Evolutionary conservation across 495 filamentous ascomycete genomes (phyloP), one percentile per base, ranked within the genome.

Genomic region (Podospora fimiseda): DNA sequence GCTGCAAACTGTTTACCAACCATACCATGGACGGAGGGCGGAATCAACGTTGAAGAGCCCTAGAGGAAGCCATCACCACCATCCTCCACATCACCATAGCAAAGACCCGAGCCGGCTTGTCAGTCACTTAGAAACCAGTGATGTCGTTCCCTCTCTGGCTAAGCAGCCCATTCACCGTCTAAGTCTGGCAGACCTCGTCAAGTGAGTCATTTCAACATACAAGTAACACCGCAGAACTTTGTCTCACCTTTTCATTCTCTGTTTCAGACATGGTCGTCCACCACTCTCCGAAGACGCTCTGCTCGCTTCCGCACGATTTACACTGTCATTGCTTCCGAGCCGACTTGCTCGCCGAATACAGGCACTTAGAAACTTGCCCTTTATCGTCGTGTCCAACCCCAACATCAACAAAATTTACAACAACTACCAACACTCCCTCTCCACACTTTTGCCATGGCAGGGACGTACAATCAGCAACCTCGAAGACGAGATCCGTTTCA

Each of bases 321-420:
- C 93, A 27, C 86, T 96, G 45, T 89, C 87, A 40, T 83, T 96
- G 36, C 84, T 96, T 27, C 93, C 93, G 14, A 85, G 91, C 50
- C 88, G 93, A n/a, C 81, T 98, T 14, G 94, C 93, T 2, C 90
- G 93, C 61, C 89, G 93, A 36, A 93, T 97, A 43, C 86, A 95
- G 68, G 86, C 88, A 1, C 72, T 98, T 11, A 84, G 92, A 50
- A 95, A 95, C 69, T 81, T 98, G 2, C 94, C 93, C 1, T 98
- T 88, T 69, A 98, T 98, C 61, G 91, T 98, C 42, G 93, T 98
- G 15, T 90, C 92, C 0, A 97, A 97, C 66, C 88, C 90, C 1
- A 87, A 95, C 62, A 88, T 97, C 48, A 84, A 85, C 24, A 83
- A 82, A 57, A 97, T 98, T 51, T 96, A 96, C 72, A 81, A 87